Evolutionary conservation across 495 filamentous ascomycete species (phyloP).

Genomic region (Corynascus novoguineensis): DNA sequence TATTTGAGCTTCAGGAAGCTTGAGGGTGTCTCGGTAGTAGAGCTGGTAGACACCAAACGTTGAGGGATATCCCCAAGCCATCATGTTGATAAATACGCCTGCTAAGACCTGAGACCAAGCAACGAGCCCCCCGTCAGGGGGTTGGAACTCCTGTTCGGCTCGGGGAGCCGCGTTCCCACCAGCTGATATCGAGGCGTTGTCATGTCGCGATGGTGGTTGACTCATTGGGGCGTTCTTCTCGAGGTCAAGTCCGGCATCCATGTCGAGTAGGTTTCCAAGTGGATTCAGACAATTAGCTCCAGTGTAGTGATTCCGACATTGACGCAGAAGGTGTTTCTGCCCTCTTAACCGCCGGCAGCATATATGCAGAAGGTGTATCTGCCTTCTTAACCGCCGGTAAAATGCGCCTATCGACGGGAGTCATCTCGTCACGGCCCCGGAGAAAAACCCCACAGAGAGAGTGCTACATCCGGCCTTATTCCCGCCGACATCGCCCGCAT

Average conservation of each 20-base stretch:
- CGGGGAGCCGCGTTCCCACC: background rate
- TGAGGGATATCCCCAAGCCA: conserved; percentile 40
- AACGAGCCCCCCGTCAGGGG: conserved; percentile 36
- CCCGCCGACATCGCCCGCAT: conserved; percentile 11
- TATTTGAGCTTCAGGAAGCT: conserved; percentile 36
- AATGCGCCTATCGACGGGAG: background rate
- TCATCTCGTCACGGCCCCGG: background rate
- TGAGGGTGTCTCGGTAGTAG: conserved; percentile 41
- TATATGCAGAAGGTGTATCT: background rate
- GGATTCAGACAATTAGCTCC: background rate
- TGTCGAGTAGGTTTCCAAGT: background rate
- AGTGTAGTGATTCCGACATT: background rate
- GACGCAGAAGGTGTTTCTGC: background rate
- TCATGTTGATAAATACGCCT: conserved; percentile 35
- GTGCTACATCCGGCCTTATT: conserved; percentile 15
- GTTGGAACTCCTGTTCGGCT: conserved; percentile 18
- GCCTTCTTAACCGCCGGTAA: background rate
- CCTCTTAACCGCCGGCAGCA: background rate
- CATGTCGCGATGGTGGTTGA: background rate
- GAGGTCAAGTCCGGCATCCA: conserved; percentile 5
- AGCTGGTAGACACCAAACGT: conserved; percentile 45
- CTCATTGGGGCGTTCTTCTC: conserved; percentile 7
- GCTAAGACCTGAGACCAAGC: conserved; percentile 44
- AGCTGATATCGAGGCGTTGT: background rate
- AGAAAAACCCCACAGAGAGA: background rate